Percentiles rank a stretch among this genome's conserved stretches.
Conservation (phyloP, 305 asterid genomes). For the Petunia hybrid region DNA sequence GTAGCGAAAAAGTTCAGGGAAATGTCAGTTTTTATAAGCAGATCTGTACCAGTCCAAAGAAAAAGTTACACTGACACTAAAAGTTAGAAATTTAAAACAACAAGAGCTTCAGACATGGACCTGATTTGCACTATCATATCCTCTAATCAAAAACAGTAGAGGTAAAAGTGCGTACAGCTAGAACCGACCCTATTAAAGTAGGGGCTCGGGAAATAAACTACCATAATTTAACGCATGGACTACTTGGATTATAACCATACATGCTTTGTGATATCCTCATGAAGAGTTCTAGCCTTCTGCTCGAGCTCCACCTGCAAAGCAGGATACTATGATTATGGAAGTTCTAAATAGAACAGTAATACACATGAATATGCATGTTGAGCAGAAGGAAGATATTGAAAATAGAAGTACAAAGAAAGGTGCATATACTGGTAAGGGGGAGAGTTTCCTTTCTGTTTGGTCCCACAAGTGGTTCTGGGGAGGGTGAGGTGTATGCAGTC, state of each 20-base stretch:
- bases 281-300: conserved; percentile 54
- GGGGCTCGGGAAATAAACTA: conserved; percentile 17
- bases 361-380: background rate
- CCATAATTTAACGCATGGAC: background rate
- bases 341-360: background rate
- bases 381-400: background rate
- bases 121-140: background rate
- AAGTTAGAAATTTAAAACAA: background rate
- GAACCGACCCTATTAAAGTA: background rate
- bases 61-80: background rate
- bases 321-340: background rate
- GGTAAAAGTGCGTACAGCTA: conserved; percentile 1
- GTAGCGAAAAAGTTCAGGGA: background rate
- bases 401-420: background rate
- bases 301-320: conserved; percentile 55
- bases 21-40: background rate
- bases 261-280: conserved; percentile 54
- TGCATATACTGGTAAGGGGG: background rate
- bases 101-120: background rate
- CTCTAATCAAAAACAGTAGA: background rate
- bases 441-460: background rate
- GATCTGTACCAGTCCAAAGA: background rate
- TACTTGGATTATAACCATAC: conserved; percentile 40
- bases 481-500: too few species aligned
- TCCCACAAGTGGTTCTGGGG: too few species aligned